These are phyloP conservation scores for Blastomyces emzantsi DNA, from an alignment of 2,329 filamentous ascomycete genomes.

Conservation along the genomic window DNA sequence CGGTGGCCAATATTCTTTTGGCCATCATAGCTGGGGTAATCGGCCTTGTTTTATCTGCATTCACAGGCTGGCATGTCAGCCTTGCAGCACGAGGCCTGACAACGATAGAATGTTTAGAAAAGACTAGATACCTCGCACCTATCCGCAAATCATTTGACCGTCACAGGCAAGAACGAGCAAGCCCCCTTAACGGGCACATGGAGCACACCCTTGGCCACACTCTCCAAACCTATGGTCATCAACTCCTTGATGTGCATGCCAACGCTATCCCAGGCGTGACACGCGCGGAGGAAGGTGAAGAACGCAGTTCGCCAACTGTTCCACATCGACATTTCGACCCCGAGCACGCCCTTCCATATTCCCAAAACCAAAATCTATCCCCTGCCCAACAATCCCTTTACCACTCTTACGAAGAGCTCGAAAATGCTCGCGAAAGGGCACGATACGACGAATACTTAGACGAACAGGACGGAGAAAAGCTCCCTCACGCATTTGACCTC, in stretches of 20 bases:
- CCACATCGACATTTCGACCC: conserved; percentile 15
- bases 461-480: conserved; percentile 74
- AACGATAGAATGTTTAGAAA: conserved; percentile 93
- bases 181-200: conserved; percentile 26
- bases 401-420: conserved; percentile 46
- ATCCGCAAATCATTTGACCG: conserved; percentile 61
- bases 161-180: conserved; percentile 43
- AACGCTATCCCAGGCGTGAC: conserved; percentile 74
- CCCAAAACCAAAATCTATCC: conserved; percentile 22
- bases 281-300: conserved; percentile 72
- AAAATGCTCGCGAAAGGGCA: conserved; percentile 55
- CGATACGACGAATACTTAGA: conserved; percentile 76
- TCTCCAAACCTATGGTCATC: conserved; percentile 57
- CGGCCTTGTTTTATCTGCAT: conserved; percentile 76
- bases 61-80: conserved; percentile 85
- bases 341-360: conserved; percentile 8
- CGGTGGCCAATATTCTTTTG: conserved; percentile 84
- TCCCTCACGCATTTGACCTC: conserved; percentile 90
- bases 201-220: conserved; percentile 32
- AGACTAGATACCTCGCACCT: conserved; percentile 84
- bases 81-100: conserved; percentile 73
- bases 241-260: conserved; percentile 70
- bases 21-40: conserved; percentile 85
- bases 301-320: conserved; percentile 33
- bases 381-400: conserved; percentile 40